A percentile compares a stretch with the other conserved stretches of the same genome.
Conservation (phyloP, 345 rosid species). For the Psidium guajava region DNA sequence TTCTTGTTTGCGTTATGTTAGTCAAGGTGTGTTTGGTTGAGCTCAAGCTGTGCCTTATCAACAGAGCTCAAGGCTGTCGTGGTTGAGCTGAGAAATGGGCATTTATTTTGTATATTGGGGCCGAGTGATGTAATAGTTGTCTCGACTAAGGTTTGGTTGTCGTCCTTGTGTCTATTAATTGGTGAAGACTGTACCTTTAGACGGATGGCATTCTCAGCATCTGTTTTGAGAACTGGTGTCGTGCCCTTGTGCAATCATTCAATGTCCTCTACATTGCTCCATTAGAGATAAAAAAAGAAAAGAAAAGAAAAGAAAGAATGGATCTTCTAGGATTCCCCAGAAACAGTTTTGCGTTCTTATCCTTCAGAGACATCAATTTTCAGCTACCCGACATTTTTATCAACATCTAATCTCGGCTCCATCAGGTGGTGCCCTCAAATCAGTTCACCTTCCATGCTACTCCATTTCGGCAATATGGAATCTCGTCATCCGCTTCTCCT, state of each 20-base stretch:
- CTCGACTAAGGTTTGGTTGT: background rate
- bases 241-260: background rate
- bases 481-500: conserved; percentile 57
- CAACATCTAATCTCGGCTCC: background rate
- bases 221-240: background rate
- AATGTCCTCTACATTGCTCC: background rate
- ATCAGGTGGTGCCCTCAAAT: conserved; percentile 4
- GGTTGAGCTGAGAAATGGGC: background rate
- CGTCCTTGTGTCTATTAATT: background rate
- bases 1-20: background rate
- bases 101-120: background rate
- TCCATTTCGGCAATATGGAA: conserved; percentile 35
- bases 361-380: background rate
- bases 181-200: background rate
- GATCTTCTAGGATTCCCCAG: background rate
- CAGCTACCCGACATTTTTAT: background rate
- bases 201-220: background rate
- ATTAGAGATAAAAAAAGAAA: background rate
- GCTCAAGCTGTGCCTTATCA: background rate
- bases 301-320: background rate
- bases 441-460: conserved; percentile 20
- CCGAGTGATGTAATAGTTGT: background rate
- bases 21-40: background rate
- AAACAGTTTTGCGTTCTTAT: too few species aligned
- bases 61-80: background rate